Percentiles rank a stretch among this genome's conserved stretches.
phyloP scores from a whole-genome alignment of 345 rosid species.

The Laguncularia racemosa region DNA sequence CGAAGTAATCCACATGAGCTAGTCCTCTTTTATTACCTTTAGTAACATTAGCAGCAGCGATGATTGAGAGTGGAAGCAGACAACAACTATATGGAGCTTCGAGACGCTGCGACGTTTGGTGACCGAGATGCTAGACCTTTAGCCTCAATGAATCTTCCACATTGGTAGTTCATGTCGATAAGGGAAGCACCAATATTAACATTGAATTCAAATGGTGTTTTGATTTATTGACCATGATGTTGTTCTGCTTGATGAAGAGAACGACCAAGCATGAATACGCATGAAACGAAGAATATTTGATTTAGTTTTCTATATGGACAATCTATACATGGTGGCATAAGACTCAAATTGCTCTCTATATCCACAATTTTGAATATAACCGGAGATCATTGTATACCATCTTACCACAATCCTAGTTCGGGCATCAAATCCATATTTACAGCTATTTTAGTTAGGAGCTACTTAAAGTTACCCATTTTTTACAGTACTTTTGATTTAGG shows the following conservation, averaged over 20 bases:
- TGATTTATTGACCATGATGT: conserved; percentile 39
- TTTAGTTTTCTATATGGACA: conserved; percentile 25
- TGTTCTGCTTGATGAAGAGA: conserved; percentile 46
- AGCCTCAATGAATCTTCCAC: conserved; percentile 47
- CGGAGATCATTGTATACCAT: conserved; percentile 56
- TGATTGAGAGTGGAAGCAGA: too few relatives aligned
- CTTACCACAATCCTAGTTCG: too few relatives aligned
- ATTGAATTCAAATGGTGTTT: conserved; percentile 36
- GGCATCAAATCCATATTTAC: too few relatives aligned
- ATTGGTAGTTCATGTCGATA: conserved; percentile 55
- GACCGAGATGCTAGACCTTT: conserved; percentile 24
- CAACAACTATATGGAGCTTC: too few relatives aligned
- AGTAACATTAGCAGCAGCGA: too few relatives aligned
- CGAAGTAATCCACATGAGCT: too few relatives aligned
- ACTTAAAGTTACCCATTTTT: too few relatives aligned
- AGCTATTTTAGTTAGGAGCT: too few relatives aligned
- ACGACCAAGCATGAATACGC: conserved; percentile 52
- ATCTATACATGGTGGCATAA: conserved; percentile 24
- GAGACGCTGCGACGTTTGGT: conserved; percentile 49
- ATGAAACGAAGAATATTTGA: conserved; percentile 41
- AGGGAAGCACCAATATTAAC: conserved; percentile 51
- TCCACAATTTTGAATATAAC: conserved; percentile 31
- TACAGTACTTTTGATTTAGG: too few relatives aligned
- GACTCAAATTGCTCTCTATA: conserved; percentile 34
- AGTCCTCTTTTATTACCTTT: too few relatives aligned